These are phyloP conservation scores for Arthrobotrys megalospora DNA, from an alignment of 2,329 filamentous ascomycete genomes.

Conservation along the genomic window DNA sequence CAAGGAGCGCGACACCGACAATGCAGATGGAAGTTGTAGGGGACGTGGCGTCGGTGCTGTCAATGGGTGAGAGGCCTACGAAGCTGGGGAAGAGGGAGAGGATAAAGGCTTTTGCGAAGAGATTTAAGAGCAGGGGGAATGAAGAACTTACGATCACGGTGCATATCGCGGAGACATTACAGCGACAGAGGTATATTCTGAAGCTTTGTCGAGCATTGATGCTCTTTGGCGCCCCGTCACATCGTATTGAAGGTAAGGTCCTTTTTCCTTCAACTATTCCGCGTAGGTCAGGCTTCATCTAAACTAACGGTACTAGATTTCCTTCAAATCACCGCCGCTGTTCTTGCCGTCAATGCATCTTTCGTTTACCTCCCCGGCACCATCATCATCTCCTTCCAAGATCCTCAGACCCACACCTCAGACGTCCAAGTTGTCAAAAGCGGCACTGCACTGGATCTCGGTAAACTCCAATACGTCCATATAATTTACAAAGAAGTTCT, in stretches of 20 bases:
- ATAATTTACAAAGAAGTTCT: constrained; percentile 85
- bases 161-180: constrained; percentile 79
- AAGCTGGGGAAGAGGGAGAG: constrained; percentile 51
- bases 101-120: constrained; percentile 45
- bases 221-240: constrained; percentile 77
- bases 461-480: constrained; percentile 80
- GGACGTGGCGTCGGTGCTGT: constrained; percentile 48
- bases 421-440: constrained; percentile 83
- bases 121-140: constrained; percentile 37
- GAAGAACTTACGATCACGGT: constrained; percentile 70
- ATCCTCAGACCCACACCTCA: constrained; percentile 80
- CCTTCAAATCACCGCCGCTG: constrained; percentile 87
- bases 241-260: constrained; percentile 56
- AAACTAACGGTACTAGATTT: constrained; percentile 81
- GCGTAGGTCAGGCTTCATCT: constrained; percentile 66
- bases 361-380: constrained; percentile 92
- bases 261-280: neutral
- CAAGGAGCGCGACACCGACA: constrained; percentile 43
- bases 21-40: constrained; percentile 51
- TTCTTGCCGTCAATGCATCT: constrained; percentile 90
- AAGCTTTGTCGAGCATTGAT: constrained; percentile 89
- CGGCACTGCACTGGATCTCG: constrained; percentile 79
- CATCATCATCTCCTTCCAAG: constrained; percentile 94
- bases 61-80: constrained; percentile 21
- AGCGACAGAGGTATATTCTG: constrained; percentile 84